phyloP scores from a whole-genome alignment of 31 red algal genomes.

The Endocladia muricata region DNA sequence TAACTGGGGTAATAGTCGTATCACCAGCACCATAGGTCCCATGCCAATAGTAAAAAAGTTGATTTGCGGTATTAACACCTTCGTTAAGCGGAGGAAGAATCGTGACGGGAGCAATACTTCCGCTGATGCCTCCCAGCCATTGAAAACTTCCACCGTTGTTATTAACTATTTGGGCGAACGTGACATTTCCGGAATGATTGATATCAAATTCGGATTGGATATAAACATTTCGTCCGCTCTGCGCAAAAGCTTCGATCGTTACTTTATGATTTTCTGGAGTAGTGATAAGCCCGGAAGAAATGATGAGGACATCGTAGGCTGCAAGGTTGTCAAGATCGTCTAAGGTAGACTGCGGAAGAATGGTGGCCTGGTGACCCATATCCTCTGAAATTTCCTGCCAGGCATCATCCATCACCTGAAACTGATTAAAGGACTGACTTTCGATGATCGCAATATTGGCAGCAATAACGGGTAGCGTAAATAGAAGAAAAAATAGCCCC shows the following conservation, averaged over 20 bases:
- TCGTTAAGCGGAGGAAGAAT: too few species aligned
- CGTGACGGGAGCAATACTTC: too few species aligned
- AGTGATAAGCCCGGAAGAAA: background rate
- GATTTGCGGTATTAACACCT: too few species aligned
- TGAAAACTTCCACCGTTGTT: too few species aligned
- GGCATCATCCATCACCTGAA: background rate
- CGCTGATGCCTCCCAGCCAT: too few species aligned
- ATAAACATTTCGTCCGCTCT: background rate
- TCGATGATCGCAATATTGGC: background rate
- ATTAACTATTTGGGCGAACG: too few species aligned
- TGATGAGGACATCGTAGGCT: background rate
- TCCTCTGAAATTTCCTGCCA: background rate
- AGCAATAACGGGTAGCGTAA: background rate
- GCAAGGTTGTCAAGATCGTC: background rate
- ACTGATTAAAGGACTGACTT: background rate
- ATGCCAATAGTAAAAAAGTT: too few species aligned
- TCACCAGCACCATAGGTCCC: too few species aligned
- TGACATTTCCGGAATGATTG: too few species aligned
- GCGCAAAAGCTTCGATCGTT: background rate
- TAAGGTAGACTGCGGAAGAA: constrained; percentile 1
- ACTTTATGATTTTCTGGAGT: background rate
- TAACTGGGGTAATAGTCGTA: too few species aligned
- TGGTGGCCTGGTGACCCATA: background rate
- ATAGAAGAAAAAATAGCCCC: background rate
- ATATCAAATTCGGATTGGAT: constrained; percentile 1